These are phyloP conservation scores for Suillus plorans DNA, from an alignment of 768 basidiomycete genomes.

Conservation along the genomic window DNA sequence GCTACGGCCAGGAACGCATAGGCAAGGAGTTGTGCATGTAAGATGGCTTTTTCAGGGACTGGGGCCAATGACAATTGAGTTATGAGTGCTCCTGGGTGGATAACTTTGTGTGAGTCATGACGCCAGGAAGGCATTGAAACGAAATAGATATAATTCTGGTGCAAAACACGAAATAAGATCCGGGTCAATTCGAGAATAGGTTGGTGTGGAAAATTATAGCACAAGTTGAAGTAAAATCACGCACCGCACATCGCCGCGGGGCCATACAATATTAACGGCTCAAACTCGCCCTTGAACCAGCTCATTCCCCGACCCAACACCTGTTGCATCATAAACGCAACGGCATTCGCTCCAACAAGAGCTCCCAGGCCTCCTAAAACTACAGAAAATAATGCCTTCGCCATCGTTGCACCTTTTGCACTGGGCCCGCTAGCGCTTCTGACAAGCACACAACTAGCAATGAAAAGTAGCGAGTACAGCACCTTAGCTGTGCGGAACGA, in stretches of 20 bases:
- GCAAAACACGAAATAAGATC: not conserved
- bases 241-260: slow-evolving; percentile 72
- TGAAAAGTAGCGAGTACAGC: slow-evolving; percentile 55
- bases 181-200: not conserved
- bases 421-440: slow-evolving; percentile 17
- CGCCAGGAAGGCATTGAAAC: not conserved
- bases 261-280: slow-evolving; percentile 66
- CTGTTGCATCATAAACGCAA: slow-evolving; percentile 66
- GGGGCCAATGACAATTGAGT: slow-evolving; percentile 57
- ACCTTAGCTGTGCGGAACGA: slow-evolving; percentile 69
- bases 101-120: not conserved
- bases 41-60: slow-evolving; percentile 27
- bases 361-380: slow-evolving; percentile 53
- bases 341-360: slow-evolving; percentile 61
- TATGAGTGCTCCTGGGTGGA: slow-evolving; percentile 53
- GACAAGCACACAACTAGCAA: slow-evolving; percentile 46
- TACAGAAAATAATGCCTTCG: slow-evolving; percentile 48
- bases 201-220: no score
- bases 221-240: slow-evolving; percentile 18
- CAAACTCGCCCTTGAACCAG: slow-evolving; percentile 80
- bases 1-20: slow-evolving; percentile 54
- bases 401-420: slow-evolving; percentile 24
- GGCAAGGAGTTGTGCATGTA: slow-evolving; percentile 61
- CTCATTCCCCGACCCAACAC: slow-evolving; percentile 72
- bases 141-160: not conserved